Evolutionary conservation across 2,329 filamentous ascomycete species (phyloP), one percentile per base, ranked within the genome.

Genomic region (Keithomyces neogunnii): DNA sequence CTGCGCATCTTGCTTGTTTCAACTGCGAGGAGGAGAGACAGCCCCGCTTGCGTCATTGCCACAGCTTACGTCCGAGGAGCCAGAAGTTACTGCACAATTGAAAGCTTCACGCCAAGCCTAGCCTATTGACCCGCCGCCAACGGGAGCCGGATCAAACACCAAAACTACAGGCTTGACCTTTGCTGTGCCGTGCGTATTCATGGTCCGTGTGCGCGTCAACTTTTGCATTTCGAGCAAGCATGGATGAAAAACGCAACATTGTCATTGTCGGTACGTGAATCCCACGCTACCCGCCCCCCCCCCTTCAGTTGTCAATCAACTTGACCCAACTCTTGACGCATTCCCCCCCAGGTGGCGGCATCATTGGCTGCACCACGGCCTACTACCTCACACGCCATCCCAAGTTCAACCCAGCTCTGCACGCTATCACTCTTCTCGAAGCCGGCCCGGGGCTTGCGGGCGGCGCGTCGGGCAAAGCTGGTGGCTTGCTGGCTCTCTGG

Each of bases 381-480:
- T 97, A 97, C 69, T 97, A 85, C 64, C 75, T 97, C 43, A 93
- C 90, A 2, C 84, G 88, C 56, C 91, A 97, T 66, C 84, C 88
- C 31, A 83, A 80, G 32, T 97, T 88, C 72, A 78, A 93, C 65
- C 82, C 84, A 42, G 69, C 78, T 28, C 79, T 81, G 49, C 88
- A 96, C 66, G 84, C 76, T 49, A 85, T 97, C 61, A 95, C 88
- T 1, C 75, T 99, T 32, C 77, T 97, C 50, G 93, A 99, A 73
- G 90, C 93, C 1, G 84, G 83, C 3, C 79, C 85, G 26, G 77
- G 84, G 44, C 85, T 97, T 57, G 93, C 93, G 5, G 82, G 89
- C n/a, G 92, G 88, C 29, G 92, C 93, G 38, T 96, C 90, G 7
- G 93, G 93, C 40, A 97, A 96, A 71, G 92, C 93, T 0, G 93